Percentiles rank a stretch among this genome's conserved stretches.
These are phyloP conservation scores for Amanita jacksonii DNA, from an alignment of 768 basidiomycete species.

Conservation along the genomic window DNA sequence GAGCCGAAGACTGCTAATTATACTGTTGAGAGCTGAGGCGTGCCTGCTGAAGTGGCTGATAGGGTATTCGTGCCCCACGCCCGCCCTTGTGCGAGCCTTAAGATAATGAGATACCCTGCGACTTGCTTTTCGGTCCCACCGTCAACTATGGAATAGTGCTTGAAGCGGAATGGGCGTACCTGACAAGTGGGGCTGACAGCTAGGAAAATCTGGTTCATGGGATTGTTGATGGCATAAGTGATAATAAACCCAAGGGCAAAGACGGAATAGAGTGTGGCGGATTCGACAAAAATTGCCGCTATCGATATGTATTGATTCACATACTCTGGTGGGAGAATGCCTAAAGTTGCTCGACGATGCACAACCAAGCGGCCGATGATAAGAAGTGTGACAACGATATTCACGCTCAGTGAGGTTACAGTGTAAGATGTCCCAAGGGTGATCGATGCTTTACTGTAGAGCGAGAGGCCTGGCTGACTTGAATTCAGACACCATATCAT, in stretches of 20 bases:
- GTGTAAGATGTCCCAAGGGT: neutral
- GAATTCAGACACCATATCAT: neutral
- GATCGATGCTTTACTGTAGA: conserved; percentile 12
- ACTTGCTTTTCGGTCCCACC: no score
- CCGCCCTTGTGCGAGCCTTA: no score
- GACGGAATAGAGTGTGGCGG: conserved; percentile 26
- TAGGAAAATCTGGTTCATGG: conserved; percentile 23
- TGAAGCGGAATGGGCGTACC: neutral
- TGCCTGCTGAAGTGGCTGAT: no score
- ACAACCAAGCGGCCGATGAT: conserved; percentile 20
- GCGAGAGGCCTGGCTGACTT: neutral
- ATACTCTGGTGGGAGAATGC: conserved; percentile 18
- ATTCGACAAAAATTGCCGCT: conserved; percentile 25
- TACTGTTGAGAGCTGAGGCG: no score
- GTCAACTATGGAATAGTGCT: neutral
- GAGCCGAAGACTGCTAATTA: no score
- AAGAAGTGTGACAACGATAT: conserved; percentile 19
- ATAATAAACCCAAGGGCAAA: conserved; percentile 23
- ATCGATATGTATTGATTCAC: conserved; percentile 21
- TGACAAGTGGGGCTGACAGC: conserved; percentile 1
- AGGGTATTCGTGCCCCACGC: no score
- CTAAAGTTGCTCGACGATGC: conserved; percentile 17
- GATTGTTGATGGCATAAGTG: conserved; percentile 21
- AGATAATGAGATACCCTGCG: no score
- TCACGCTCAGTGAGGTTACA: neutral